These are phyloP conservation scores for Zygosaccharomyces bisporus DNA, from an alignment of 805 yeast genomes.

Conservation along the genomic window DNA sequence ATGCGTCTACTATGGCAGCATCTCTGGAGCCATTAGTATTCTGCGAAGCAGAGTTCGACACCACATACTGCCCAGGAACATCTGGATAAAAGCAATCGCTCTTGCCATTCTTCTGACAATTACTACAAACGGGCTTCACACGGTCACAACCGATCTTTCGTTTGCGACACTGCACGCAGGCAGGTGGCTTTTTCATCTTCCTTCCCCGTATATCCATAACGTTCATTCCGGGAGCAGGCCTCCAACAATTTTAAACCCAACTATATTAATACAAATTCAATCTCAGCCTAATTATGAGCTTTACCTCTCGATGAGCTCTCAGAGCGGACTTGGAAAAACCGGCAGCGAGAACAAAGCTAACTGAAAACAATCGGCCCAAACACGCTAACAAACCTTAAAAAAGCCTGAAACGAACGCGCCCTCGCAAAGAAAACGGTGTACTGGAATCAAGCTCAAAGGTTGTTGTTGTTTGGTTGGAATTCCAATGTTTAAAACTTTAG, in stretches of 20 bases:
- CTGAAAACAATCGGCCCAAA: constrained; percentile 5
- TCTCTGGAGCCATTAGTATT: constrained; percentile 9
- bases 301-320: constrained; percentile 5
- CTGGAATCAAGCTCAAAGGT: constrained; percentile 3
- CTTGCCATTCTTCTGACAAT: constrained; percentile 33
- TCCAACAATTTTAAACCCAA: constrained; percentile 1
- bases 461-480: constrained; percentile 6
- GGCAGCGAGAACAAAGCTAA: constrained; percentile 8
- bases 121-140: constrained; percentile 41
- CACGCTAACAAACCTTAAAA: constrained; percentile 5
- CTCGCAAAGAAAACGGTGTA: background rate
- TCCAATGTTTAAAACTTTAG: constrained; percentile 5
- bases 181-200: constrained; percentile 28
- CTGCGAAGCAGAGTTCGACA: constrained; percentile 18
- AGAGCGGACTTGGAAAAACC: constrained; percentile 9
- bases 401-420: constrained; percentile 1
- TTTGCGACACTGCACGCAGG: constrained; percentile 34
- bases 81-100: constrained; percentile 33
- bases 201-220: constrained; percentile 23
- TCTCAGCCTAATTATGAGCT: background rate
- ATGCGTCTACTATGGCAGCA: constrained; percentile 10
- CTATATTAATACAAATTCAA: background rate
- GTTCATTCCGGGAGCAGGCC: constrained; percentile 6
- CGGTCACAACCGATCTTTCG: constrained; percentile 43
- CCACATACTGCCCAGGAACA: constrained; percentile 28